Percentiles rank a stretch among this genome's conserved stretches.
Evolutionary conservation across 441 rosid genomes (phyloP).

Genomic region (Brassica balearica): DNA sequence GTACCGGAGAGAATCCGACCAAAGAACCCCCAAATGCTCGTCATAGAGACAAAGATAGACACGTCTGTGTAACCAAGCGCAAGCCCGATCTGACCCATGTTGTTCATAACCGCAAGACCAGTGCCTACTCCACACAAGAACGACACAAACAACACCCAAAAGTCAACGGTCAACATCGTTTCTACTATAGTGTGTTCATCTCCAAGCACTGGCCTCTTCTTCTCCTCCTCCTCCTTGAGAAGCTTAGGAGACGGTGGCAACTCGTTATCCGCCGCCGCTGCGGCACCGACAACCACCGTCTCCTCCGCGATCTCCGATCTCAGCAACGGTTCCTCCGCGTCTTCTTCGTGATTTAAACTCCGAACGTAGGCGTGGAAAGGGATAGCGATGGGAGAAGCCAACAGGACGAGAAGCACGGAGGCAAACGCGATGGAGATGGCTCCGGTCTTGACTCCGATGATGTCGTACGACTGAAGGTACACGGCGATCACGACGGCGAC

Average conservation of each 20-base stretch:
- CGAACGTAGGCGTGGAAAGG: conserved; percentile 55
- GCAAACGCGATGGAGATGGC: conserved; percentile 52
- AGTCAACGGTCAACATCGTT: conserved; percentile 63
- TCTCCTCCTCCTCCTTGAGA: conserved; percentile 50
- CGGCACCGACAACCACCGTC: conserved; percentile 30
- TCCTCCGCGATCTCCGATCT: conserved; percentile 30
- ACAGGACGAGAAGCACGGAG: conserved; percentile 46
- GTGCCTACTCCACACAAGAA: conserved; percentile 61
- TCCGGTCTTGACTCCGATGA: conserved; percentile 48
- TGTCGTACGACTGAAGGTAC: conserved; percentile 59
- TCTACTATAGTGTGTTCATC: conserved; percentile 81
- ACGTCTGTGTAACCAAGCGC: conserved; percentile 58
- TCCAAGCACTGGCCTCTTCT: conserved; percentile 59
- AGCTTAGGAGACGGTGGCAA: conserved; percentile 19
- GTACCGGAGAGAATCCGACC: conserved; percentile 58
- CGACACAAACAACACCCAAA: conserved; percentile 79
- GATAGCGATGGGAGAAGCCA: conserved; percentile 67
- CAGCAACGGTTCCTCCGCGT: conserved; percentile 64
- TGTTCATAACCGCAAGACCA: conserved; percentile 59
- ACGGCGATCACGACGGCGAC: conserved; percentile 73
- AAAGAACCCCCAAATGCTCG: conserved; percentile 63
- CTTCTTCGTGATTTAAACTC: conserved; percentile 39
- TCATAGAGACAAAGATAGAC: conserved; percentile 54
- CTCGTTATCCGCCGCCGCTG: conserved; percentile 23
- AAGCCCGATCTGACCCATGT: conserved; percentile 58